Evolutionary conservation across 441 rosid species (phyloP).

Genomic region (Populus hybrid): DNA sequence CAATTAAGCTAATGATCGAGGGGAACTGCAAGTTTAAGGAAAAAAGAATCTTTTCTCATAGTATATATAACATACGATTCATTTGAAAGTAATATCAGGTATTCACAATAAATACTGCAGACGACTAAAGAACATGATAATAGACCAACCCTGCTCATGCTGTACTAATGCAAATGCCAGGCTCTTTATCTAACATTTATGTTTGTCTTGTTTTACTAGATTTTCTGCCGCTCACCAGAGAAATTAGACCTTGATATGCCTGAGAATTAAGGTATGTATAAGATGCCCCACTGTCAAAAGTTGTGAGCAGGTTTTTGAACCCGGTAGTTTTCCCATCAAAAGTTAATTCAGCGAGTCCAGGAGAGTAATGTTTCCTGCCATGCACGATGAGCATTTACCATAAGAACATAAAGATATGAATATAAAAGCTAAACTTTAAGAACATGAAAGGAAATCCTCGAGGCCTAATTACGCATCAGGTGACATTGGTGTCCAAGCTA

Average conservation of each 20-base stretch:
- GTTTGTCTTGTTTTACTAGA: neutral
- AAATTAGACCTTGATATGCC: constrained; percentile 52
- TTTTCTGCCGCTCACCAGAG: constrained; percentile 38
- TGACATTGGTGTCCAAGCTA: constrained; percentile 76
- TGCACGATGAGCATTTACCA: neutral
- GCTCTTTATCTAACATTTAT: too few species aligned
- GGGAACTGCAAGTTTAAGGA: neutral
- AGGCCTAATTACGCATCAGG: constrained; percentile 45
- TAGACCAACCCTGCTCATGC: neutral
- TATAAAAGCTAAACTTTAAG: neutral
- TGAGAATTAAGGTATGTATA: constrained; percentile 58
- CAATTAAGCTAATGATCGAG: neutral
- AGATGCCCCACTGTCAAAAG: constrained; percentile 83
- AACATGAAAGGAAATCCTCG: neutral
- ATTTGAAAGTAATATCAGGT: too few species aligned
- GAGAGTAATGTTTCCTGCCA: constrained; percentile 68
- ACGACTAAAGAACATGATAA: too few species aligned
- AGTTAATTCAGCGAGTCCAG: constrained; percentile 62
- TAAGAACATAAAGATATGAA: constrained; percentile 1
- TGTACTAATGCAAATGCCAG: neutral
- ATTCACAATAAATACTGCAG: neutral
- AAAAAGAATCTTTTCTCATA: neutral
- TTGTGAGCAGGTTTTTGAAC: constrained; percentile 37
- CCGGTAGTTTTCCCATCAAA: constrained; percentile 58
- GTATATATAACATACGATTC: neutral